phyloP scores from a whole-genome alignment of 495 filamentous ascomycete genomes.

The Lasiosphaeris hirsuta region DNA sequence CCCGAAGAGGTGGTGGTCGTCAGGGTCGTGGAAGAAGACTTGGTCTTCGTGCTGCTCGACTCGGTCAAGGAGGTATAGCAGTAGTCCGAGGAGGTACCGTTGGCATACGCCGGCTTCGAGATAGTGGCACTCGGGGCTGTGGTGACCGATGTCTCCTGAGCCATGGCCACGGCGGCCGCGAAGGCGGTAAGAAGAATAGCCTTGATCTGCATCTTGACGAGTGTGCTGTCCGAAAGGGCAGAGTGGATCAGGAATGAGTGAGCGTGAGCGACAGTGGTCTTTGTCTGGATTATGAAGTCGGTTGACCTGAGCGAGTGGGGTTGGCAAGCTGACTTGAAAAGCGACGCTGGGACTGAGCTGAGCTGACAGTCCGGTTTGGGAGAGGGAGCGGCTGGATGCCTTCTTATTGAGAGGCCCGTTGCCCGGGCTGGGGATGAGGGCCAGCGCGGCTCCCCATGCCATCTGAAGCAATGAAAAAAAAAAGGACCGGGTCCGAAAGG shows the following conservation, averaged over 20 bases:
- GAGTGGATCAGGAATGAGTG: neutral
- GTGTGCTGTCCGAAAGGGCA: neutral
- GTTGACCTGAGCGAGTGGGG: no score
- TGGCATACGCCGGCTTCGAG: slow-evolving; percentile 23
- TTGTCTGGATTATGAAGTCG: neutral
- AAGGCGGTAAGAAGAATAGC: slow-evolving; percentile 24
- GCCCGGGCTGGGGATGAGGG: no score
- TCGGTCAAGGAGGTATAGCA: slow-evolving; percentile 23
- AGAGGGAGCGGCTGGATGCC: no score
- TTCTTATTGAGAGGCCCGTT: no score
- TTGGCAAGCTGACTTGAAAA: no score
- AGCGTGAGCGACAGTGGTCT: neutral
- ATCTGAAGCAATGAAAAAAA: no score
- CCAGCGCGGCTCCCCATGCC: no score
- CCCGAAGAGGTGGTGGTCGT: neutral
- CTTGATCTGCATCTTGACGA: slow-evolving; percentile 28
- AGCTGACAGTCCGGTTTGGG: no score
- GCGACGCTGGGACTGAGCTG: no score
- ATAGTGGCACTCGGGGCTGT: slow-evolving; percentile 39
- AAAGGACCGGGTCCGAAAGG: no score
- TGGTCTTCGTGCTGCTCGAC: slow-evolving; percentile 45
- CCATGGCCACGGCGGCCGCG: slow-evolving; percentile 16
- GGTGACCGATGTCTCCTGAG: neutral
- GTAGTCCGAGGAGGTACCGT: slow-evolving; percentile 38
- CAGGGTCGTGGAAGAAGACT: slow-evolving; percentile 29